A percentile compares a stretch with the other conserved stretches of the same genome.
Evolutionary conservation across 768 basidiomycete species (phyloP).

Genomic region (Mrakia frigida): DNA sequence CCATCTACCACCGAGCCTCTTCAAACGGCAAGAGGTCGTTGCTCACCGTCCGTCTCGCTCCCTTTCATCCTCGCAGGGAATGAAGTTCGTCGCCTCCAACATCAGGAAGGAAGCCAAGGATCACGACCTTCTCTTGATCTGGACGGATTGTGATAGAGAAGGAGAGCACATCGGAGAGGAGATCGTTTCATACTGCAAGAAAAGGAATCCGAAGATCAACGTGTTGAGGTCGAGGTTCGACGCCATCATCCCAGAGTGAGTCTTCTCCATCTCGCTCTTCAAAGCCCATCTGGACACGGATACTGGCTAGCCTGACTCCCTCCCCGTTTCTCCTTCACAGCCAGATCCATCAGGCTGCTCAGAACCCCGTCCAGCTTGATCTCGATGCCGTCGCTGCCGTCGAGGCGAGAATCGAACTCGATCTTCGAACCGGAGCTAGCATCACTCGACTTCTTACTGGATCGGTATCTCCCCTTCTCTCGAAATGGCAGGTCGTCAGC

Average conservation of each 20-base stretch:
- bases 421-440: conserved; percentile 85
- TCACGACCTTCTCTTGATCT: conserved; percentile 85
- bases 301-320: not conserved
- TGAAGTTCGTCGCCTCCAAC: conserved; percentile 70
- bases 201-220: conserved; percentile 62
- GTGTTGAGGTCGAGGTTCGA: conserved; percentile 88
- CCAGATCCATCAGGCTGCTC: conserved; percentile 91
- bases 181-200: conserved; percentile 67
- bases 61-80: conserved; percentile 45
- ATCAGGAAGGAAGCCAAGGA: conserved; percentile 65
- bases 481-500: conserved; percentile 64
- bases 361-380: conserved; percentile 82
- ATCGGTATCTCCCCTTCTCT: conserved; percentile 44
- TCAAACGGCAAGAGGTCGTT: not conserved
- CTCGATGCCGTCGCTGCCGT: conserved; percentile 81
- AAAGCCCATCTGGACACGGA: not conserved
- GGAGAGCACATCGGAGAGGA: conserved; percentile 96
- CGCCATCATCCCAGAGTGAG: conserved; percentile 96
- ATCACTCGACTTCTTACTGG: conserved; percentile 88
- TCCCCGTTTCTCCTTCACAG: conserved; percentile 47
- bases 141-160: conserved; percentile 99
- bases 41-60: too few relatives aligned
- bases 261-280: conserved; percentile 33
- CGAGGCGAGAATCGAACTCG: conserved; percentile 77
- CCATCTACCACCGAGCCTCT: not conserved